Evolutionary conservation across 345 rosid genomes (phyloP), one percentile per base, ranked within the genome.

Genomic region (Euphorbia lathyris): DNA sequence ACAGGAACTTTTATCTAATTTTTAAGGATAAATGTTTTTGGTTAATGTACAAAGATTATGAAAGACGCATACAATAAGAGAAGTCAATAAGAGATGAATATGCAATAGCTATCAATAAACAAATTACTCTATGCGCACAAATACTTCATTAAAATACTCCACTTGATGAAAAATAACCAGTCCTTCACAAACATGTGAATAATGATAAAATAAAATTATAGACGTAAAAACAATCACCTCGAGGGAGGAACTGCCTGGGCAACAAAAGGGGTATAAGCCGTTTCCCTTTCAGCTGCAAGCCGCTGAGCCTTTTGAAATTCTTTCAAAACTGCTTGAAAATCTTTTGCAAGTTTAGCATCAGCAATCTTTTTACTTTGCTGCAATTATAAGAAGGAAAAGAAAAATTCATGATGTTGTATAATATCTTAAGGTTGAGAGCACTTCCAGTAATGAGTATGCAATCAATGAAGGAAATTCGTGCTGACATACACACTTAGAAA

Each of bases 241-340:
- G 94, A 86, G 69, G 90, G 86, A 82, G 82, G 79, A 68, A 23
- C 77, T 43, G 78, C 78, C 81, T 89, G 91, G 66, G 93, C 88
- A 85, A 82, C 85, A 52, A 85, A 87, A 22, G 97, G 91, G 71
- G 96, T 72, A 66, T 89, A 94, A 1, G 96, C 88, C 1, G 90
- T 96, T 89, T 96, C 99, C 73, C 97, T 86, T 83, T 90, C 97
- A 51, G 98, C 96, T 23, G 99, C 91, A n/a, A 95, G 89, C 83
- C 94, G 87, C 62, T 95, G 98, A 63, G 98, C 97, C 83, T 95
- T 95, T 83, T 90, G 99, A 82, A 92, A 95, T 85, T 95, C 99
- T 78, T 83, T 90, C 81, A 95, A 74, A 75, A 95, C 97, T 26
- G 89, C 83, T 83, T 95, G 94, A 79, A 95, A 92, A 79, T 95